phyloP scores from a whole-genome alignment of 768 basidiomycete genomes.

The Pisolithus orientalis region DNA sequence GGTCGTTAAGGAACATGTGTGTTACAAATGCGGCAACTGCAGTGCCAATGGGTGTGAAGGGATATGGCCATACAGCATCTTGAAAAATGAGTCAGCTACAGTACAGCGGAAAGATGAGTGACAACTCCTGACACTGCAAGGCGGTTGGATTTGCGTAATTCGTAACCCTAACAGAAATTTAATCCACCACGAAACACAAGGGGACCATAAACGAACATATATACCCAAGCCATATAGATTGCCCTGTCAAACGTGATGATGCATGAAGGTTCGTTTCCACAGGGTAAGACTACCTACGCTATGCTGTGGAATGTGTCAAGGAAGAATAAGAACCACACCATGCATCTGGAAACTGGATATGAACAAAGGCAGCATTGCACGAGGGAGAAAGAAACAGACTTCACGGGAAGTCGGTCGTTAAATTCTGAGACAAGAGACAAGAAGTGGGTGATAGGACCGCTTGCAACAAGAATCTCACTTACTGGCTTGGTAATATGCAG shows the following conservation, averaged over 20 bases:
- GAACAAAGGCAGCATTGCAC: not conserved
- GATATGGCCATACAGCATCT: slow-evolving; percentile 42
- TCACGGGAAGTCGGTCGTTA: not conserved
- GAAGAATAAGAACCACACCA: slow-evolving; percentile 29
- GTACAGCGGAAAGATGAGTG: not conserved
- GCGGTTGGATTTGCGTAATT: not conserved
- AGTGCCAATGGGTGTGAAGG: slow-evolving; percentile 43
- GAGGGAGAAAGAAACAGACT: not conserved
- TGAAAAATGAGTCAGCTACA: not conserved
- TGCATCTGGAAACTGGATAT: slow-evolving; percentile 13
- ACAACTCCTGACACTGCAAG: not conserved
- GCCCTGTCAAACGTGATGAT: slow-evolving; percentile 7
- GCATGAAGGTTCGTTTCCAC: not conserved
- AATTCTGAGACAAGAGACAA: not conserved
- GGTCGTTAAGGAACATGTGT: slow-evolving; percentile 39
- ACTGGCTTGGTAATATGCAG: slow-evolving; percentile 25
- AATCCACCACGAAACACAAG: not conserved
- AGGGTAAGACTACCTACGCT: not conserved
- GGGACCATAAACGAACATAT: slow-evolving; percentile 14
- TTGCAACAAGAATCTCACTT: not conserved
- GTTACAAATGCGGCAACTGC: slow-evolving; percentile 39
- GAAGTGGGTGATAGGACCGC: not conserved
- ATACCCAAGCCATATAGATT: slow-evolving; percentile 30
- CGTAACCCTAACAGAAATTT: not conserved
- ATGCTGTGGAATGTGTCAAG: slow-evolving; percentile 34